A percentile compares a stretch with the other conserved stretches of the same genome.
These are phyloP conservation scores for Fomitopsis pinicola DNA, from an alignment of 1,284 basidiomycete genomes.

Conservation along the genomic window DNA sequence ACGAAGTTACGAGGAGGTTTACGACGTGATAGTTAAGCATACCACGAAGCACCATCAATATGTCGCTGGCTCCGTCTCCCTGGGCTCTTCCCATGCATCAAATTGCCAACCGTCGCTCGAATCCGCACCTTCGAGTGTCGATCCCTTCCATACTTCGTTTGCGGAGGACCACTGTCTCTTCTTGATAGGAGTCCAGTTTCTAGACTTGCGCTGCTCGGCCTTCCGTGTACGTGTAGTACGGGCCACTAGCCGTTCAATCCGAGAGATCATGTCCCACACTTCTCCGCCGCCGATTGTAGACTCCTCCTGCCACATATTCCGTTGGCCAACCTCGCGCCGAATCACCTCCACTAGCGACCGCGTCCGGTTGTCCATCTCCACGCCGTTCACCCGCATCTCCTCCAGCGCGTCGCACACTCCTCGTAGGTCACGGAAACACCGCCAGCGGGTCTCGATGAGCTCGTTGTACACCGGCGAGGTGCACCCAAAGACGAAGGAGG, in stretches of 20 bases:
- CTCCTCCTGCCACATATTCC: constrained; percentile 47
- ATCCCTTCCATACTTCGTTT: constrained; percentile 21
- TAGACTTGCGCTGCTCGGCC: neutral
- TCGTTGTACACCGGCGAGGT: constrained; percentile 84
- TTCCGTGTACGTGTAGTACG: neutral
- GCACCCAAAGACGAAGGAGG: constrained; percentile 84
- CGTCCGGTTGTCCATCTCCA: constrained; percentile 61
- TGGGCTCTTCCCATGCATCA: constrained; percentile 15
- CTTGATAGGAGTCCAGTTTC: neutral
- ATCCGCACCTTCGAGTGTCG: constrained; percentile 12
- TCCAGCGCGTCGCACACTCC: constrained; percentile 68
- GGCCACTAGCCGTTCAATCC: constrained; percentile 34
- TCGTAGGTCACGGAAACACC: constrained; percentile 72
- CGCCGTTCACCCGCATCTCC: constrained; percentile 81
- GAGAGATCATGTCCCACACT: constrained; percentile 34
- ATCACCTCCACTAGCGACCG: constrained; percentile 59
- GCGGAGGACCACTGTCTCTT: constrained; percentile 14
- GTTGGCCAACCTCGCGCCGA: constrained; percentile 57
- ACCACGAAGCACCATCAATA: neutral
- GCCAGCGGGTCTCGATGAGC: constrained; percentile 76
- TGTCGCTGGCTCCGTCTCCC: neutral
- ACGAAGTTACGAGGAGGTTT: neutral
- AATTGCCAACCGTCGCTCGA: constrained; percentile 18
- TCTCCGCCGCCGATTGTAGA: constrained; percentile 38
- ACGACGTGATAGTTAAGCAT: neutral